Evolutionary conservation across 768 basidiomycete species (phyloP), one percentile per base, ranked within the genome.

Genomic region (Wakefieldia striispora): DNA sequence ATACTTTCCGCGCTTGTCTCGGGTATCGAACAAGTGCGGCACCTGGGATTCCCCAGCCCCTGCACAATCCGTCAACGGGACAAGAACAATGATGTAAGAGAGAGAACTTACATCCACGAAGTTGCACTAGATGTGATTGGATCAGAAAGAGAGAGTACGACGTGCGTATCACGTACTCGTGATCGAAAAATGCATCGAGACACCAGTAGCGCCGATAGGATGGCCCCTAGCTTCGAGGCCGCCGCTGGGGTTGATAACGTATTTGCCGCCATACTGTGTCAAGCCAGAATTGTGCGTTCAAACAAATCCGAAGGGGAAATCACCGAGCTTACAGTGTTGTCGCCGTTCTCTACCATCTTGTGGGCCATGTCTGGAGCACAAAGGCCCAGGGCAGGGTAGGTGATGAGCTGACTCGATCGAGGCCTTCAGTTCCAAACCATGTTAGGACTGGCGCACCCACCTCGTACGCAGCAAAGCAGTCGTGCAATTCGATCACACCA

Each of bases 181-280:
- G 54, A 90, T 84, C 59, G 86, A 88, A 65, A 88, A 88, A 60
- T 88, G 86, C 88, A 89, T 89, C 20, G 83, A 86, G 4, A 90
- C 68, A 1, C 88, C 87, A 7, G 86, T 89, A 0, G 87, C 87
- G 17, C 88, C 87, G 20, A 90, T 75, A 3, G 88, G 88, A 59
- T 91, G 88, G 1, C 90, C 89, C 60, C 89, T 90, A 17, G 87
- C 85, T 61, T 91, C 88, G 9, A 92, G 76, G 0, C 90, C 88
- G n/a, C 90, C 87, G 41, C 85, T 86, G 0, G 90, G 86, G 58
- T 91, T 91, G 40, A 92, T 69, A 11, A 91, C 86, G 41, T 79
- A 91, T 64, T 88, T 88, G 6, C 90, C 89, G 17, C 86, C 88
- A 51, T 88, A 90, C 84, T 87, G 4, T 4, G 39, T 9, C 55